Evolutionary conservation across 345 rosid species (phyloP), one percentile per base, ranked within the genome.

Genomic region (Boechera retrofracta): DNA sequence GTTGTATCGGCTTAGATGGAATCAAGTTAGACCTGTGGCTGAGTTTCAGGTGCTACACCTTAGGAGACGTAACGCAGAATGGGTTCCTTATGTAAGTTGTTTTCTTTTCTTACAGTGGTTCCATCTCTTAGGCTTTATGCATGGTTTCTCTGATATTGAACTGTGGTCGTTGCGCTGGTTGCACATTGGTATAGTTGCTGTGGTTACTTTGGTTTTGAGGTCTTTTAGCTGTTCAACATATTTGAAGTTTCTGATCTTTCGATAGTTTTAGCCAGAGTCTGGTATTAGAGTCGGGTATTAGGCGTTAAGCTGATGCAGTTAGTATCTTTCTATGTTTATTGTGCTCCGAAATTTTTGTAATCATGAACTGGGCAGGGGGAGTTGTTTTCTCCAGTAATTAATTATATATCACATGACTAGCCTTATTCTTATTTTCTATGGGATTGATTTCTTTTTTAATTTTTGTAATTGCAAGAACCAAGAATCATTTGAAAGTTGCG

Each of bases 1-100:
- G 81, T 75, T 95, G 85, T 90, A 92, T 59, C 80, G 98, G 71
- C 77, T 91, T 71, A 80, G 91, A 71, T 89, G 92, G 96, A 79
- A 79, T 63, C 82, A 88, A 75, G 59, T 92, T 39, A 87, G 78
- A 33, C 71, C 94, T 2, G 78, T 91, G 15, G 94, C 88, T 2
- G 99, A 95, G 85, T 95, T 88, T 72, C 94, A 92, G 0, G 96
- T 92, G 56, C 67, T 92, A 69, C 99, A 92, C 73, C 87, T 95
- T 54, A 80, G 88, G 69, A 74, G 98, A 67, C 86, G 90, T 53
- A 89, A 74, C 32, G 86, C 89, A 1, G 94, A 92, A 57, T 92
- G 99, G 99, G 83, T 82, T 56, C 86, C 89, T 51, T 91, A 81
- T 77, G 99, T 95, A 83, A 88, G 98, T 84, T 5, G 4, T 28